A percentile compares a stretch with the other conserved stretches of the same genome.
Evolutionary conservation across 1,284 basidiomycete species (phyloP).

Genomic region (Austroboletus rostrupii): DNA sequence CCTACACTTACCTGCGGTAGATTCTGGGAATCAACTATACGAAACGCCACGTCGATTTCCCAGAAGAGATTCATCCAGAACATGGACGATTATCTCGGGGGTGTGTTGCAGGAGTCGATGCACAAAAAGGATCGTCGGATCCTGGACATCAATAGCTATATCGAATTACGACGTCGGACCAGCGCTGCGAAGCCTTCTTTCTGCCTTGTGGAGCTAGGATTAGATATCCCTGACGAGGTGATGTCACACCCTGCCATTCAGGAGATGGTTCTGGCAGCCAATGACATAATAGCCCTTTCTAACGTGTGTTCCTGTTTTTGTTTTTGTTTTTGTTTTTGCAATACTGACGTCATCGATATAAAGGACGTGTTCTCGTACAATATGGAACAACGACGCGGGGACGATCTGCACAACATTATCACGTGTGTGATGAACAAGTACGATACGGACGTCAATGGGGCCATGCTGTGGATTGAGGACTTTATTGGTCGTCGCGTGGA

Average conservation of each 20-base stretch:
- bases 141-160: conserved; percentile 35
- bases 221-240: conserved; percentile 12
- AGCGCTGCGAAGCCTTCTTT: conserved; percentile 2
- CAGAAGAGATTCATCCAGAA: conserved; percentile 31
- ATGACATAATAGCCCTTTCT: conserved; percentile 3
- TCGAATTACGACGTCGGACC: conserved; percentile 6
- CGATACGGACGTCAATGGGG: conserved; percentile 28
- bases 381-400: conserved; percentile 35
- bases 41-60: neutral
- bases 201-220: neutral
- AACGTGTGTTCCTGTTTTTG: neutral
- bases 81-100: conserved; percentile 31
- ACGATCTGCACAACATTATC: conserved; percentile 36
- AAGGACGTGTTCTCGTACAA: conserved; percentile 32
- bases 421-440: conserved; percentile 35
- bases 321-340: too few relatives aligned
- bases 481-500: neutral
- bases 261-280: conserved; percentile 3
- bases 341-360: neutral
- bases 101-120: conserved; percentile 35
- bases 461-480: conserved; percentile 32
- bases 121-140: conserved; percentile 30
- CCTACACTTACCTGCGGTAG: neutral
- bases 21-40: conserved; percentile 10
- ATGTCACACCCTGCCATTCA: conserved; percentile 5